Evolutionary conservation across 306 rosid genomes (phyloP), one percentile per base, ranked within the genome.

Genomic region (Cotoneaster glaucophyllus): DNA sequence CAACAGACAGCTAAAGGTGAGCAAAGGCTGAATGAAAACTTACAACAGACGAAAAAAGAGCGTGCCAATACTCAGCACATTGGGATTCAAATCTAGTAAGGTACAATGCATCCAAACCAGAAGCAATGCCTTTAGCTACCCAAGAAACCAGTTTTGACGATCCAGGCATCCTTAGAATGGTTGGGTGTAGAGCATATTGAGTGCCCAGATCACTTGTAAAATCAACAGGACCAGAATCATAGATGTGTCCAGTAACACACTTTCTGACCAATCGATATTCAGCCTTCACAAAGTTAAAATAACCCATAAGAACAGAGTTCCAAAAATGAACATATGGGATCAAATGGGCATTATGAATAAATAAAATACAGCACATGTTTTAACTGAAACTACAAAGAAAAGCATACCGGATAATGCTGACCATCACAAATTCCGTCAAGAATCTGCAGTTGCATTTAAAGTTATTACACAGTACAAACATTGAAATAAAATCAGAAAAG

Each of bases 201-300:
- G 92, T 85, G 80, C 97, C 97, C 64, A 92, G 89, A 80, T 95
- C 97, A 81, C 90, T 90, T 48, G 95, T 92, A 88, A 95, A 88
- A 86, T 95, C 97, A 61, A 95, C 80, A 4, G 98, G 98, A 71
- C 96, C 84, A 77, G 98, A 95, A 84, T 95, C 97, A 79, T 87
- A 95, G 69, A 95, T 87, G 69, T 90, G 91, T 59, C 99, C 99
- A 11, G 92, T 87, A 70, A 92, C 74, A 78, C 89, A 89, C 77
- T 84, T 90, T 80, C 96, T 85, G 70, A 92, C 89, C 85, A 85
- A 80, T 69, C 77, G 95, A 79, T 84, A 90, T 80, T 84, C 84
- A 62, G 52, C 86, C 97, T 95, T 64, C 84, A 85, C 72, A 81
- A 78, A 76, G 79, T 37, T 39, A 70, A 50, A 41, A 11, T 53